Percentiles rank a stretch among this genome's conserved stretches.
phyloP scores from a whole-genome alignment of 106 monocot species.

The Dactylorhiza incarnata region DNA sequence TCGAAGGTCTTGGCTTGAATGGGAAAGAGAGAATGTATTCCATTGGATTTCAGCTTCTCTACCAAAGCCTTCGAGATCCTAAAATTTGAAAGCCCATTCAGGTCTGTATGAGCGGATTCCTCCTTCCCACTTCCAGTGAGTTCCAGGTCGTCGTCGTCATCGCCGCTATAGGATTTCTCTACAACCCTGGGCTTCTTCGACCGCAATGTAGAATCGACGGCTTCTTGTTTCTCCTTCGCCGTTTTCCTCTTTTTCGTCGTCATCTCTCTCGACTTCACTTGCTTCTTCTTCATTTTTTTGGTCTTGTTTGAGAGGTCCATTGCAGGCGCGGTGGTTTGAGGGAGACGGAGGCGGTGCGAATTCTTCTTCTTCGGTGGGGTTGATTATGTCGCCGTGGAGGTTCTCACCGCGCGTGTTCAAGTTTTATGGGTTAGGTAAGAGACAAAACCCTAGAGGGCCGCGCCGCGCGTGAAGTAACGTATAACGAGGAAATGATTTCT shows the following conservation, averaged over 20 bases:
- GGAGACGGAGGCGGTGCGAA: background rate
- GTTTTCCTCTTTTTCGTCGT: background rate
- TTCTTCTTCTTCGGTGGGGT: background rate
- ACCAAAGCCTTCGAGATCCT: constrained; percentile 50
- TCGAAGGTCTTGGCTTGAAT: constrained; percentile 93
- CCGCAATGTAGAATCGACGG: constrained; percentile 1
- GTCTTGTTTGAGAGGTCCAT: constrained; percentile 21
- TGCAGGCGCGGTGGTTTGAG: constrained; percentile 18
- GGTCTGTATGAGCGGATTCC: constrained; percentile 12
- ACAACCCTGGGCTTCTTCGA: constrained; percentile 35
- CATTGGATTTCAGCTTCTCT: constrained; percentile 65
- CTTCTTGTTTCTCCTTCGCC: constrained; percentile 31
- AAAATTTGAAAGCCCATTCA: constrained; percentile 46
- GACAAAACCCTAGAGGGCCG: constrained; percentile 1
- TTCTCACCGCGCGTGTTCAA: constrained; percentile 4
- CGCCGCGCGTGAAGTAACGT: no score
- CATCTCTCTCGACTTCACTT: constrained; percentile 12
- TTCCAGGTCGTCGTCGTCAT: constrained; percentile 18
- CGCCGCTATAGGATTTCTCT: constrained; percentile 1
- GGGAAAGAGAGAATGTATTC: constrained; percentile 75
- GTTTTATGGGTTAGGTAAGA: background rate
- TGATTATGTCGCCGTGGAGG: constrained; percentile 1
- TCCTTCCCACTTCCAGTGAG: constrained; percentile 22
- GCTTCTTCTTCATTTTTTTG: constrained; percentile 29
- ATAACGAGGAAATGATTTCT: no score